Conservation (phyloP, 2,329 filamentous ascomycete genomes). For the Emergomyces pasteurianus region DNA sequence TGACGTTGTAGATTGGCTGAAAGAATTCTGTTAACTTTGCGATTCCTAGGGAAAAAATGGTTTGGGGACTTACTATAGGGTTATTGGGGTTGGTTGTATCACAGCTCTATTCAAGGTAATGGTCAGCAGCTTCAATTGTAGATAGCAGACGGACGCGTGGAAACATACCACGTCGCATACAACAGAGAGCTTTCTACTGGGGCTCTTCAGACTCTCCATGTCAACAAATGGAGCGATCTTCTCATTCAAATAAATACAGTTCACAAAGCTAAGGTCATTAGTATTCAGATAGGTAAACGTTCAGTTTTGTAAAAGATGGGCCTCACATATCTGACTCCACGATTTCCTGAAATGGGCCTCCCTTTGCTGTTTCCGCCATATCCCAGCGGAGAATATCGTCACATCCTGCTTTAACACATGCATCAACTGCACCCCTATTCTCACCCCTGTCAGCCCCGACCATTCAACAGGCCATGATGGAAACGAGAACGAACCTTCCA, state of each 20-base stretch:
- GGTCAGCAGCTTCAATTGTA: neutral
- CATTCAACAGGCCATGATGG: neutral
- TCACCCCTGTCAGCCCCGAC: neutral
- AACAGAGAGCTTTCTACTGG: constrained; percentile 62
- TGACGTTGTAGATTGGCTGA: constrained; percentile 64
- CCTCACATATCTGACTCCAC: constrained; percentile 45
- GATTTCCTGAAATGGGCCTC: constrained; percentile 71
- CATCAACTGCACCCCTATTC: constrained; percentile 70
- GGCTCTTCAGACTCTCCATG: constrained; percentile 52
- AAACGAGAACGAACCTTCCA: constrained; percentile 7
- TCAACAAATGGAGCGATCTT: constrained; percentile 76
- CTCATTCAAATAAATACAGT: constrained; percentile 76
- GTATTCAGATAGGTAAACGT: neutral
- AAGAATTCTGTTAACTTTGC: neutral
- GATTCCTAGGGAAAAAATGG: neutral
- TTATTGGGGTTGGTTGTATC: constrained; percentile 37
- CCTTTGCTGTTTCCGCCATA: constrained; percentile 63
- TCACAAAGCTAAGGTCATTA: constrained; percentile 55
- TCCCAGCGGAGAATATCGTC: constrained; percentile 59
- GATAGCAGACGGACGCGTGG: neutral
- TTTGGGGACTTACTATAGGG: constrained; percentile 23
- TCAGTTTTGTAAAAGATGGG: neutral
- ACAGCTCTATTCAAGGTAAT: constrained; percentile 12
- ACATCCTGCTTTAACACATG: constrained; percentile 63
- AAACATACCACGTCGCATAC: constrained; percentile 56